Conservation (phyloP, 306 rosid genomes). For the Medicago ruthenica region DNA sequence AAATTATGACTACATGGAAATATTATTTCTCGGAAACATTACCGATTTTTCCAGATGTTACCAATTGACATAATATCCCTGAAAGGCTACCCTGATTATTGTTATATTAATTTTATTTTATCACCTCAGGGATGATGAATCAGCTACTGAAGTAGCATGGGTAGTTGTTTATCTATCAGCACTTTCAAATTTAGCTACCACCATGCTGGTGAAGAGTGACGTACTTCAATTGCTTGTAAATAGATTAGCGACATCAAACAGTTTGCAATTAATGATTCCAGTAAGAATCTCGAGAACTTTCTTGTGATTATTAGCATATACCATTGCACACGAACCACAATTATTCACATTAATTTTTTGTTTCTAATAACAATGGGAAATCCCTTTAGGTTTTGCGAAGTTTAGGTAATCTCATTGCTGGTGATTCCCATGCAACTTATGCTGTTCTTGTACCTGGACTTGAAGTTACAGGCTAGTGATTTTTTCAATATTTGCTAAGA, state of each 20-base stretch:
- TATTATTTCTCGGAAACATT: slow-evolving; percentile 37
- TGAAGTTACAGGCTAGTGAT: slow-evolving; percentile 77
- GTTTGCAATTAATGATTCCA: slow-evolving; percentile 88
- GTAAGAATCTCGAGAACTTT: slow-evolving; percentile 50
- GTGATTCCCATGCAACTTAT: slow-evolving; percentile 65
- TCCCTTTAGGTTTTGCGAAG: slow-evolving; percentile 77
- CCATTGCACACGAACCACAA: slow-evolving; percentile 19
- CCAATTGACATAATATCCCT: slow-evolving; percentile 24
- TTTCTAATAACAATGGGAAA: slow-evolving; percentile 48
- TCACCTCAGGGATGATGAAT: slow-evolving; percentile 83
- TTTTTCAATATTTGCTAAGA: slow-evolving; percentile 36
- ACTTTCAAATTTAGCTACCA: slow-evolving; percentile 80
- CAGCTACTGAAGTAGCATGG: slow-evolving; percentile 98
- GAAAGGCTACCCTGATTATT: slow-evolving; percentile 34
- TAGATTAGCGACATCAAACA: slow-evolving; percentile 77
- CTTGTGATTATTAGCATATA: slow-evolving; percentile 25
- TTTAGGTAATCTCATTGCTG: slow-evolving; percentile 94
- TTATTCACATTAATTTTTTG: slow-evolving; percentile 28
- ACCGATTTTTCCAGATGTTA: slow-evolving; percentile 29
- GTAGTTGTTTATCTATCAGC: slow-evolving; percentile 93
- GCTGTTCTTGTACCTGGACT: slow-evolving; percentile 71
- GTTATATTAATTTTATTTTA: slow-evolving; percentile 36
- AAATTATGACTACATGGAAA: slow-evolving; percentile 29
- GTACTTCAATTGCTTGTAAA: slow-evolving; percentile 81
- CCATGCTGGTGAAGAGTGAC: slow-evolving; percentile 77